Evolutionary conservation across 2,329 filamentous ascomycete species (phyloP).

Genomic region (Aspergillus piperis): DNA sequence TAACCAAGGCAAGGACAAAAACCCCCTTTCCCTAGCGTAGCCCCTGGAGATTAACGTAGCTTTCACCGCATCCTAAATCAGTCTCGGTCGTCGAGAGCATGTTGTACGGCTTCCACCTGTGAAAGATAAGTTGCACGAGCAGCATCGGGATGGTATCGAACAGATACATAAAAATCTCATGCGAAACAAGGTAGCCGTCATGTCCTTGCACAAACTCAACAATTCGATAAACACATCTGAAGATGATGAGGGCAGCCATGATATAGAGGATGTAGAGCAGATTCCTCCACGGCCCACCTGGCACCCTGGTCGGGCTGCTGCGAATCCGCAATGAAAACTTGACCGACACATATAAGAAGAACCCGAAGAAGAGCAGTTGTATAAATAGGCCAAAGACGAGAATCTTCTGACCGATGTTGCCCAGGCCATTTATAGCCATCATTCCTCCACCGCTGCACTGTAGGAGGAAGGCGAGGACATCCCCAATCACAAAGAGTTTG

Average conservation of each 20-base stretch:
- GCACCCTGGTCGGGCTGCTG: background rate
- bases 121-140: slow-evolving; percentile 12
- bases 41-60: no score
- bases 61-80: no score
- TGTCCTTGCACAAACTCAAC: slow-evolving; percentile 10
- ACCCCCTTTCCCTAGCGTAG: no score
- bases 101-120: background rate
- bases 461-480: slow-evolving; percentile 8
- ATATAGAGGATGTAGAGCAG: slow-evolving; percentile 1
- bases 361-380: slow-evolving; percentile 13
- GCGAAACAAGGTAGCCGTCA: slow-evolving; percentile 7
- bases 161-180: slow-evolving; percentile 15
- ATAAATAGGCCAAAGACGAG: slow-evolving; percentile 12
- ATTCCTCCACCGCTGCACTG: slow-evolving; percentile 13
- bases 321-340: background rate
- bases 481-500: slow-evolving; percentile 16
- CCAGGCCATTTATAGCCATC: slow-evolving; percentile 3
- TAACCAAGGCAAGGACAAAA: no score
- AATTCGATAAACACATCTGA: slow-evolving; percentile 8
- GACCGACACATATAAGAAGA: slow-evolving; percentile 5
- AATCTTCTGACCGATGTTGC: slow-evolving; percentile 11
- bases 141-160: slow-evolving; percentile 14
- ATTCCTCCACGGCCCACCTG: background rate
- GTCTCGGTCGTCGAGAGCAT: no score
- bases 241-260: slow-evolving; percentile 5